phyloP scores from a whole-genome alignment of 768 basidiomycete genomes.

The Multifurca ochricompacta region DNA sequence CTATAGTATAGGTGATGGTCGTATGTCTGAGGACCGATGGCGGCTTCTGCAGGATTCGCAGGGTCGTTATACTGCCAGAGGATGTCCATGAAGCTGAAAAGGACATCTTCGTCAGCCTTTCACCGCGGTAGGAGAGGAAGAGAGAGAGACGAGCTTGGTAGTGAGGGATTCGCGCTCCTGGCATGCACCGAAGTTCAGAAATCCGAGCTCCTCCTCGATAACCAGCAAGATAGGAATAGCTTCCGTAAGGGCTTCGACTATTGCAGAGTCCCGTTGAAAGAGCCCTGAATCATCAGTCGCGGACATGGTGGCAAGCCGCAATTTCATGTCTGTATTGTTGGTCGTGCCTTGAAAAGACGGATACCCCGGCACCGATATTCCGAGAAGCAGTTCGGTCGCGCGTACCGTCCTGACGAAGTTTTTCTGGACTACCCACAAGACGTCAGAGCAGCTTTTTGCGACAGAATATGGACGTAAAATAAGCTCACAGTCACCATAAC shows the following conservation, averaged over 20 bases:
- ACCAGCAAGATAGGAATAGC: constrained; percentile 9
- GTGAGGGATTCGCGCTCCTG: neutral
- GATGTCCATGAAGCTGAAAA: constrained; percentile 67
- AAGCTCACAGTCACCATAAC: constrained; percentile 57
- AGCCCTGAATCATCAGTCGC: neutral
- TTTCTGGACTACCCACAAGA: neutral
- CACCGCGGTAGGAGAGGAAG: neutral
- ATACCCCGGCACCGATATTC: neutral
- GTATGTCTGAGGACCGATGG: constrained; percentile 62
- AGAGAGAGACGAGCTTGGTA: constrained; percentile 6
- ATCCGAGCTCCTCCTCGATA: neutral
- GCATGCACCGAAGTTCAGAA: neutral
- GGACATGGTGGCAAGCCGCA: neutral
- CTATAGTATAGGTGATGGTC: constrained; percentile 77
- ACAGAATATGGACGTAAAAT: neutral
- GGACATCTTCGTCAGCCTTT: neutral
- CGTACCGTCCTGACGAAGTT: constrained; percentile 3
- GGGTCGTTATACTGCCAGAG: constrained; percentile 69
- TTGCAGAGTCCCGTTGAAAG: neutral
- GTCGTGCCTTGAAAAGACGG: neutral
- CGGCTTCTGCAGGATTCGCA: constrained; percentile 62
- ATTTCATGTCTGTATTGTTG: neutral
- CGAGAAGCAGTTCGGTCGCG: constrained; percentile 12
- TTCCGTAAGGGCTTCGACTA: neutral
- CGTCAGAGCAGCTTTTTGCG: neutral